phyloP scores from a whole-genome alignment of 164 flowering plant genomes.

The Berberis vulgaris region DNA sequence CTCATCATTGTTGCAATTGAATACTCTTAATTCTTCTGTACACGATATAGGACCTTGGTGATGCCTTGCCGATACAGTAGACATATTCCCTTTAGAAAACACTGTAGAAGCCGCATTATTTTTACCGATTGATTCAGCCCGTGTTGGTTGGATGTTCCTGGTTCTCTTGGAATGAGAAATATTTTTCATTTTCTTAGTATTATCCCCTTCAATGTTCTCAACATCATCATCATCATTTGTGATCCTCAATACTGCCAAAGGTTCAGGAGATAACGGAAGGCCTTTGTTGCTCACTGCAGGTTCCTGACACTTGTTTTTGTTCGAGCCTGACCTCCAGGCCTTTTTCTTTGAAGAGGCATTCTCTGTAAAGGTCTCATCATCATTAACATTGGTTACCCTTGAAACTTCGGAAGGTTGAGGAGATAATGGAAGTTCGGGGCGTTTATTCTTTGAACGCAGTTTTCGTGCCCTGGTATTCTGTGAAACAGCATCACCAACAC shows the following conservation, averaged over 20 bases:
- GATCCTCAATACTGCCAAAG: slow-evolving; percentile 4
- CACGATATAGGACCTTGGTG: slow-evolving; percentile 2
- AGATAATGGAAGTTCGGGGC: no score
- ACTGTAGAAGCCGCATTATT: not conserved
- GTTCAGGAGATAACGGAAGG: slow-evolving; percentile 3
- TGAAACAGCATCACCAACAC: not conserved
- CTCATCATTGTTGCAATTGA: slow-evolving; percentile 3
- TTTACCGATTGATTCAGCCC: not conserved
- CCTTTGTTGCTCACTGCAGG: slow-evolving; percentile 2
- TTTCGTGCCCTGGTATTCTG: slow-evolving; percentile 6
- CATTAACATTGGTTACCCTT: no score
- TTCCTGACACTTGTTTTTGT: not conserved
- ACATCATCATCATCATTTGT: not conserved
- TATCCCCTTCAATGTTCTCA: not conserved
- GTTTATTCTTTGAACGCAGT: not conserved
- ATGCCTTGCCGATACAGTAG: not conserved
- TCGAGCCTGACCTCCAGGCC: not conserved
- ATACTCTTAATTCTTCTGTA: slow-evolving; percentile 1
- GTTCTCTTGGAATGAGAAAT: not conserved
- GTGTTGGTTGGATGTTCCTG: not conserved
- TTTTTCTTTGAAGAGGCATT: no score
- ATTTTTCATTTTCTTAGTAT: not conserved
- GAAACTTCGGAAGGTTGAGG: no score
- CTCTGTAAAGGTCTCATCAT: no score
- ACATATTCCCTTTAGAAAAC: not conserved